Percentiles rank a stretch among this genome's conserved stretches.
These are phyloP conservation scores for Ophiostoma sp. DNA, from an alignment of 2,329 filamentous ascomycete species.

Conservation along the genomic window DNA sequence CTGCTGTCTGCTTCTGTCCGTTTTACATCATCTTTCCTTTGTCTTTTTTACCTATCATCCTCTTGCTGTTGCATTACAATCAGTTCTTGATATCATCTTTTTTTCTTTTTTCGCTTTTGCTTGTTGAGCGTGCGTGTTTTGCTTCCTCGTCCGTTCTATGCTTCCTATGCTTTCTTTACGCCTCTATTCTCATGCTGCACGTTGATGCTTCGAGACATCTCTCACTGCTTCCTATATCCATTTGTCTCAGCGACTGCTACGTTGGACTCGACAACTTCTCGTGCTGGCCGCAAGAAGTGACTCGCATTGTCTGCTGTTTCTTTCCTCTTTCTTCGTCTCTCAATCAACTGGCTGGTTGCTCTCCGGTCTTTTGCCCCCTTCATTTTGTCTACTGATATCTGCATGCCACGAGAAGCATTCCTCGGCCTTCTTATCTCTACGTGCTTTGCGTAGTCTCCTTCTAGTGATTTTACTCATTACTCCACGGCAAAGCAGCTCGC, in stretches of 20 bases:
- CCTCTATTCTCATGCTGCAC: background rate
- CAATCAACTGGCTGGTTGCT: background rate
- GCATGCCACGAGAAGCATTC: no score
- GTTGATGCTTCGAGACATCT: background rate
- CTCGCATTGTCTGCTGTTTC: background rate
- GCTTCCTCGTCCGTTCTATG: background rate
- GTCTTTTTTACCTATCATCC: background rate
- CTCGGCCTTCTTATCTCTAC: no score
- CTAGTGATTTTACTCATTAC: no score
- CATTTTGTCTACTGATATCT: no score
- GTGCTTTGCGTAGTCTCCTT: no score
- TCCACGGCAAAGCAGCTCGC: no score
- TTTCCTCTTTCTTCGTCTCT: background rate
- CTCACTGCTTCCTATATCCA: background rate
- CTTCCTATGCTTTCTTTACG: background rate
- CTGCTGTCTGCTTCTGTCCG: background rate
- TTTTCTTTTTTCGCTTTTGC: background rate
- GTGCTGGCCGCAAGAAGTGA: background rate
- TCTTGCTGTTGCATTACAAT: constrained; percentile 3
- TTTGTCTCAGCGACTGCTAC: background rate
- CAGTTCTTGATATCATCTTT: background rate
- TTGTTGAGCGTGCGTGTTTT: background rate
- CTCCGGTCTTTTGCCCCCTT: no score
- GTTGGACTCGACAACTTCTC: background rate
- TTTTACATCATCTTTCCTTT: constrained; percentile 9